Conservation (phyloP, 768 basidiomycete genomes). For the Dacryopinax primogenitus region DNA sequence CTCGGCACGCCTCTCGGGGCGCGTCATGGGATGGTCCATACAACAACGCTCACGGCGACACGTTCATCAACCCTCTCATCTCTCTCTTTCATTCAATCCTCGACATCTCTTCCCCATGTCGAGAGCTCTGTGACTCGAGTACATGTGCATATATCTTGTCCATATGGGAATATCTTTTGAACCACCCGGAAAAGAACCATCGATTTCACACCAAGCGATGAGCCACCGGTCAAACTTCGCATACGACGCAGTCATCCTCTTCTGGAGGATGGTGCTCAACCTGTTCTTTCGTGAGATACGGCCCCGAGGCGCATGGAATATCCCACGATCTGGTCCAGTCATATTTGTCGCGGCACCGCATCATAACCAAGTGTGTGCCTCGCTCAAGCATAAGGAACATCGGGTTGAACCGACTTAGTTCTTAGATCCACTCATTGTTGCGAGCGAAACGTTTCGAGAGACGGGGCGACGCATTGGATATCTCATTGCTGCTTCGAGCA, state of each 20-base stretch:
- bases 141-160: too few relatives aligned
- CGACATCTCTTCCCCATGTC: too few relatives aligned
- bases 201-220: conserved; percentile 2
- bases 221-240: conserved; percentile 17
- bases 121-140: too few relatives aligned
- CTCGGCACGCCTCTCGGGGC: not conserved
- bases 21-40: not conserved
- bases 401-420: conserved; percentile 41
- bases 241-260: conserved; percentile 67
- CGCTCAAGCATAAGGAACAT: conserved; percentile 12
- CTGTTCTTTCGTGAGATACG: conserved; percentile 96
- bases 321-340: conserved; percentile 78
- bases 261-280: conserved; percentile 74
- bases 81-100: not conserved
- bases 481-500: conserved; percentile 78
- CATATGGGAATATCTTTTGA: not conserved
- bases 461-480: conserved; percentile 70
- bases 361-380: conserved; percentile 60
- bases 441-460: conserved; percentile 75
- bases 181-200: not conserved
- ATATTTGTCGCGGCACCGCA: conserved; percentile 92
- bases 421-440: conserved; percentile 76
- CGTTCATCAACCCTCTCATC: not conserved
- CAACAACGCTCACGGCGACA: too few relatives aligned
- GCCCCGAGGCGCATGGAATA: conserved; percentile 86